phyloP scores from a whole-genome alignment of 345 rosid genomes.

The Draba incana region DNA sequence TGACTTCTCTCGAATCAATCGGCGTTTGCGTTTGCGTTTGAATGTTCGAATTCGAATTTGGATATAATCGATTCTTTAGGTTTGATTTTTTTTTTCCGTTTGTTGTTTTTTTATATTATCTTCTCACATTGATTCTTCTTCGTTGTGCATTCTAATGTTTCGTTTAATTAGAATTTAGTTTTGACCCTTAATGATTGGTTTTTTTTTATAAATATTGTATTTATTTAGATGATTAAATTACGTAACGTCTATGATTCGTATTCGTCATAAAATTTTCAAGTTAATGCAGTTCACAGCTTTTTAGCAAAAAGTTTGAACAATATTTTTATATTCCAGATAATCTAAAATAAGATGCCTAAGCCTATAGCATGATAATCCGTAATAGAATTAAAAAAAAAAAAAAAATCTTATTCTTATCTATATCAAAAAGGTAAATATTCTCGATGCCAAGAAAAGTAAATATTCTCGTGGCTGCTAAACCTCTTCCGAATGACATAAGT shows the following conservation, averaged over 20 bases:
- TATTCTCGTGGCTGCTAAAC: constrained; percentile 1
- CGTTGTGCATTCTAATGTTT: constrained; percentile 18
- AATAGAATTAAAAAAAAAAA: background rate
- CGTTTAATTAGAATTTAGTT: constrained; percentile 21
- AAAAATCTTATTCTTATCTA: constrained; percentile 12
- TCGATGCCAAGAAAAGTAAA: constrained; percentile 10
- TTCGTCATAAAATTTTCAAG: background rate
- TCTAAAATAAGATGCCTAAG: background rate
- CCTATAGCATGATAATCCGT: background rate
- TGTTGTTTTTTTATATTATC: background rate
- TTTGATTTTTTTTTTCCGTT: background rate
- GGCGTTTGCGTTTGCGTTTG: constrained; percentile 7
- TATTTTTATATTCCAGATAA: constrained; percentile 1
- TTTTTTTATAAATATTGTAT: background rate
- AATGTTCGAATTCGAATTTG: constrained; percentile 4
- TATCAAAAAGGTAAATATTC: constrained; percentile 29
- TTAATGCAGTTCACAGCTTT: constrained; percentile 26
- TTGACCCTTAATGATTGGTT: background rate
- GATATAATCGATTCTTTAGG: constrained; percentile 14
- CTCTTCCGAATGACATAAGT: background rate
- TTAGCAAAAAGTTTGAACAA: constrained; percentile 1
- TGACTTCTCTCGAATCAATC: background rate
- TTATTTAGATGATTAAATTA: background rate
- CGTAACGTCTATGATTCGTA: constrained; percentile 25
- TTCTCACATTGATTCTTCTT: constrained; percentile 6